Percentiles rank a stretch among this genome's conserved stretches.
phyloP scores from a whole-genome alignment of 163 green algal species.

The Volvox carteri region DNA sequence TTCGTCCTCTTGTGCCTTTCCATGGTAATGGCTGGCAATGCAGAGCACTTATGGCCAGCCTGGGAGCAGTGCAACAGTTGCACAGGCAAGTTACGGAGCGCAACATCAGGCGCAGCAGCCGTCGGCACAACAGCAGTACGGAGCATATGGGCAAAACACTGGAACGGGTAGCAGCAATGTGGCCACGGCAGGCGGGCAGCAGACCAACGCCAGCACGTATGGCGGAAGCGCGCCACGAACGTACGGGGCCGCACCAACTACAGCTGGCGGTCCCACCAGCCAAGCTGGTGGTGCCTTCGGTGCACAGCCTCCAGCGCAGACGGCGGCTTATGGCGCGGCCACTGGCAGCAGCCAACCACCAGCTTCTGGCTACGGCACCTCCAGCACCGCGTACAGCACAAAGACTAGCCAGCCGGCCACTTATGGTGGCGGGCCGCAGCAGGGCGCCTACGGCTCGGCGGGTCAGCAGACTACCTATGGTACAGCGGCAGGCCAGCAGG shows the following conservation, averaged over 20 bases:
- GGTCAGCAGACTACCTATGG: constrained; percentile 9
- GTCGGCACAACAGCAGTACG: constrained; percentile 2
- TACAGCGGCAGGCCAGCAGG: neutral
- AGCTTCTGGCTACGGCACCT: constrained; percentile 3
- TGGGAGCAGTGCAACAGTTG: neutral
- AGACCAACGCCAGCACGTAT: neutral
- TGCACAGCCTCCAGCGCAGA: neutral
- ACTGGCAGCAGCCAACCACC: neutral
- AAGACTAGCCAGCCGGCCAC: neutral
- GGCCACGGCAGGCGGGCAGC: neutral
- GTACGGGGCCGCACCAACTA: neutral
- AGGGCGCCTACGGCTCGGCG: constrained; percentile 2
- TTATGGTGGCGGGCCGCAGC: constrained; percentile 14
- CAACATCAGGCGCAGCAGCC: constrained; percentile 8
- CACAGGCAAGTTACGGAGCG: constrained; percentile 2
- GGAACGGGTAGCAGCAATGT: neutral
- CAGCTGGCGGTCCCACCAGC: neutral
- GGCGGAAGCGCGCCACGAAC: neutral
- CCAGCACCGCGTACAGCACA: neutral
- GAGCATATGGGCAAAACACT: neutral
- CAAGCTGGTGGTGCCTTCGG: constrained; percentile 2
- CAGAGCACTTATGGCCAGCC: constrained; percentile 40
- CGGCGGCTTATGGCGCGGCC: neutral
- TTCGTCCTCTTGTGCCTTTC: too few species aligned
- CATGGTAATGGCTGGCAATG: too few species aligned